Evolutionary conservation across 2,329 filamentous ascomycete genomes (phyloP).

Genomic region (Cladosporium velox): DNA sequence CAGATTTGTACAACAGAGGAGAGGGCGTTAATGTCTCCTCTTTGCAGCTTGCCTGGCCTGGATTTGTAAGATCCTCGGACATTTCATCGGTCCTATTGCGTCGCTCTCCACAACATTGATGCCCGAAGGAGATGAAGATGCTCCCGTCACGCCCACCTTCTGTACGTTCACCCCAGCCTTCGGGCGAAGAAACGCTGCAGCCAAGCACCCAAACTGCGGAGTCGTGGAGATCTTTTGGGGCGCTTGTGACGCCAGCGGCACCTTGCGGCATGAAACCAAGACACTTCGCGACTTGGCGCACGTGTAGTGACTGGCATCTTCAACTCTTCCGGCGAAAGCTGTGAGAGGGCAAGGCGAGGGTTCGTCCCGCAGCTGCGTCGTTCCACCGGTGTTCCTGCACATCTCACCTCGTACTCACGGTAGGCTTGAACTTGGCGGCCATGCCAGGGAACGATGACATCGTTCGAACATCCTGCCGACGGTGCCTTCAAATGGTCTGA

Average conservation of each 20-base stretch:
- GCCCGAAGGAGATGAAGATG: not conserved
- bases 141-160: not conserved
- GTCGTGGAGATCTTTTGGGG: conserved; percentile 4
- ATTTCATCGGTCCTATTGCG: not conserved
- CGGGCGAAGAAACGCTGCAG: conserved; percentile 7
- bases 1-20: not conserved
- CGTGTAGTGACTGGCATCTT: conserved; percentile 7
- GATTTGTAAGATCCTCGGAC: not conserved
- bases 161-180: not conserved
- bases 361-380: conserved; percentile 1
- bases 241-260: conserved; percentile 19
- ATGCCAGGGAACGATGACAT: conserved; percentile 8
- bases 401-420: not conserved
- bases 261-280: conserved; percentile 7
- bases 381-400: not conserved
- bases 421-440: conserved; percentile 12
- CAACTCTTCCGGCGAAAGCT: not conserved
- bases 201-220: conserved; percentile 9
- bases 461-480: conserved; percentile 1
- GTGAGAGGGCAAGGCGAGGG: not conserved
- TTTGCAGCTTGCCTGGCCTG: not conserved
- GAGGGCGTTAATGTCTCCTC: not conserved
- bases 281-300: conserved; percentile 20
- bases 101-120: not conserved
- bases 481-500: conserved; percentile 9